phyloP scores from a whole-genome alignment of 73 alveolate species.

The Stentor roeselii region DNA sequence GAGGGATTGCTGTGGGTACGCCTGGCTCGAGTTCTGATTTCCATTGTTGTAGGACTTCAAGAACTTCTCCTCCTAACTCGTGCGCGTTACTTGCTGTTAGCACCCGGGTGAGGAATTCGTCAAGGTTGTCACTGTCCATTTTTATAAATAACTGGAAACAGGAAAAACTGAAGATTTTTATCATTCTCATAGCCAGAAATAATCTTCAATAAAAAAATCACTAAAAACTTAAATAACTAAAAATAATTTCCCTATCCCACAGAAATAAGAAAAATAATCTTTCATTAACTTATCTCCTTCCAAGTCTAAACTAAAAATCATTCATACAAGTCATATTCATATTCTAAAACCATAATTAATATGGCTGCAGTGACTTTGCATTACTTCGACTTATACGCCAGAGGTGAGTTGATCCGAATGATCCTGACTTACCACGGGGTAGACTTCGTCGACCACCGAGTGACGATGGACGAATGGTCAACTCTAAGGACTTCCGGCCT shows the following conservation, averaged over 20 bases:
- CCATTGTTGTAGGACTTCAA: not conserved
- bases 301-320: too few species aligned
- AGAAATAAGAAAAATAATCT: too few species aligned
- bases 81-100: not conserved
- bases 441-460: slow-evolving; percentile 35
- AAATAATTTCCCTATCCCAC: too few species aligned
- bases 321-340: too few species aligned
- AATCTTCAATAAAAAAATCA: too few species aligned
- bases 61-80: not conserved
- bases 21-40: not conserved
- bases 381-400: slow-evolving; percentile 49
- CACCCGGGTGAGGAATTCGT: not conserved
- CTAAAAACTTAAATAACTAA: too few species aligned
- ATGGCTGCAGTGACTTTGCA: slow-evolving; percentile 26
- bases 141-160: too few species aligned
- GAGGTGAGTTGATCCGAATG: slow-evolving; percentile 52
- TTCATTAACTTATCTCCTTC: too few species aligned
- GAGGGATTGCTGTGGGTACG: too few species aligned
- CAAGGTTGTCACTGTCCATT: not conserved
- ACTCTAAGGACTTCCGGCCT: slow-evolving; percentile 34
- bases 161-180: too few species aligned
- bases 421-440: slow-evolving; percentile 41
- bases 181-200: too few species aligned
- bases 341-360: too few species aligned
- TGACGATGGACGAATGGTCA: slow-evolving; percentile 36